phyloP scores from a whole-genome alignment of 345 rosid genomes.

The Cardamine occulta region DNA sequence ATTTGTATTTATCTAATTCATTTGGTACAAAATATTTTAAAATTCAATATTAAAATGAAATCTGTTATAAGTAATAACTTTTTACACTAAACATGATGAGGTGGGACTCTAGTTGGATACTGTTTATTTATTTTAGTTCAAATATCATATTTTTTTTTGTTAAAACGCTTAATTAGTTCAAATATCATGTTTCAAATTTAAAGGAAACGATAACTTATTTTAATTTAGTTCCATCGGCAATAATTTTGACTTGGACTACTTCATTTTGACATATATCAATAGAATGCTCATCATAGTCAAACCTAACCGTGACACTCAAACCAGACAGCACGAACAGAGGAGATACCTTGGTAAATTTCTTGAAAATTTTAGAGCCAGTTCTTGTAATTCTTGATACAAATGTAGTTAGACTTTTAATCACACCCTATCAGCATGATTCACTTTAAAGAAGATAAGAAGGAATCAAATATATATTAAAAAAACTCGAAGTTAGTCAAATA shows the following conservation, averaged over 20 bases:
- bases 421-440: background rate
- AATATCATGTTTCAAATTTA: background rate
- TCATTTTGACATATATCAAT: background rate
- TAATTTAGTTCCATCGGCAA: background rate
- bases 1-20: background rate
- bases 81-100: background rate
- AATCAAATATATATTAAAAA: background rate
- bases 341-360: background rate
- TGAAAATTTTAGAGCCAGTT: background rate
- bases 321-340: background rate
- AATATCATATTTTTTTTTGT: no score
- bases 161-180: no score
- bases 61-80: background rate
- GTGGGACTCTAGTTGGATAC: background rate
- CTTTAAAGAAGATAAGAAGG: background rate
- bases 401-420: constrained; percentile 7
- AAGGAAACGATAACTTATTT: background rate
- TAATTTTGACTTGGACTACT: background rate
- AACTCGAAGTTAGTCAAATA: background rate
- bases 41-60: background rate
- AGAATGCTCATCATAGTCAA: background rate
- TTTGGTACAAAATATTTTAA: background rate
- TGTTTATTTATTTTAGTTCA: background rate
- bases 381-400: background rate
- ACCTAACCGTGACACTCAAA: background rate